Base-by-base conservation (phyloP, 768 basidiomycete species). In the Peribolospora baueri region DNA sequence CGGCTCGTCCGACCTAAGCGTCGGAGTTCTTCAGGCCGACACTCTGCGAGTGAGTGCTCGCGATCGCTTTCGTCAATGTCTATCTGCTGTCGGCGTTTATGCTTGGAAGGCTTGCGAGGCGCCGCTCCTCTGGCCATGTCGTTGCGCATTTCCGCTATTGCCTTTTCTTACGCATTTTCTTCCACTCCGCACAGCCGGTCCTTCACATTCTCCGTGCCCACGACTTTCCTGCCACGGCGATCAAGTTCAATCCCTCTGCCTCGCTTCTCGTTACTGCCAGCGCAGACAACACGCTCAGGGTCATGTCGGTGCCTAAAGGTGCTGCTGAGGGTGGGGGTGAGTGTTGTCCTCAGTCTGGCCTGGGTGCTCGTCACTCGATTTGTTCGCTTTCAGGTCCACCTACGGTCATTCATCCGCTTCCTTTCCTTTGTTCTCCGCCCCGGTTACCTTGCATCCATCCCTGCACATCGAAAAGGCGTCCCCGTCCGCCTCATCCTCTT, bases 131-230 rank as follows among this genome's bases (percentile, higher is more conserved):
- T 14, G 10, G 8, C 11, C 42, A 46, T 42, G 6, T 40, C 25
- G 9, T 36, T 43, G 25, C 25, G 25, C 25, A 25, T 5, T 52
- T n/a, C 46, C 48, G 6, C 25, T 54, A 5, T 37, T 38, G 5
- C 38, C 50, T 39, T 56, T 13, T 38, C 42, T 25, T 37, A 48
- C 50, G n/a, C 46, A 37, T 52, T 48, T 58, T 25, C 56, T 51
- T 38, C 36, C 9, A 43, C 51, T 4, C 7, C 10, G 1, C 61
- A n/a, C 62, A 97, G 90, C 90, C 88, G 1, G 65, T 86, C 9
- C 68, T 85, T 40, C 79, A 79, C 14, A 93, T 98, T 58, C 71
- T 95, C 56, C 84, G 84, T 67, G 84, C 93, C 0, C 91, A 97
- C 67, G 87, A 90, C 57, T 87, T 97, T 66, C 84, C 93, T 4